phyloP scores from a whole-genome alignment of 176 grass and related monocot species.

The Metroxylon sagu region DNA sequence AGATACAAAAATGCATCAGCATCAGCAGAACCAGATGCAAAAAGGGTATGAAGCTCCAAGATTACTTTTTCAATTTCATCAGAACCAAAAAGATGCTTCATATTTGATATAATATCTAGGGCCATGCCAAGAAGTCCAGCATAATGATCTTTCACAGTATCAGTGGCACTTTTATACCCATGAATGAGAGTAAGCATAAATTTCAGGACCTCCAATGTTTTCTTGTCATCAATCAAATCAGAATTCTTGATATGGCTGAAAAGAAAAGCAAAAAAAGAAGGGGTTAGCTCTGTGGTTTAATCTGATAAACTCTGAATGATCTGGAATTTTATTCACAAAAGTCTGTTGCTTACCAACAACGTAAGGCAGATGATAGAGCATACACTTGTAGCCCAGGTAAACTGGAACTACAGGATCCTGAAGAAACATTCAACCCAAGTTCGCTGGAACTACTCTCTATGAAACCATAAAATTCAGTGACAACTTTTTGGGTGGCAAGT shows the following conservation, averaged over 20 bases:
- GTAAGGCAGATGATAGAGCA: slow-evolving; percentile 72
- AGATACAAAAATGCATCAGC: slow-evolving; percentile 38
- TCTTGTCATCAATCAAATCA: slow-evolving; percentile 39
- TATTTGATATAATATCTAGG: slow-evolving; percentile 63
- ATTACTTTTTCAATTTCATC: slow-evolving; percentile 58
- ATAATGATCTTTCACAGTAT: slow-evolving; percentile 32
- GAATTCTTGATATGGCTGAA: slow-evolving; percentile 51
- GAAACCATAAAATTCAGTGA: slow-evolving; percentile 48
- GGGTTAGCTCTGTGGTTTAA: slow-evolving; percentile 10
- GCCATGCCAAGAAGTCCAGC: slow-evolving; percentile 53
- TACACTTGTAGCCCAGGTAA: slow-evolving; percentile 58
- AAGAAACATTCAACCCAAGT: slow-evolving; percentile 22
- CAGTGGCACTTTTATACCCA: slow-evolving; percentile 38
- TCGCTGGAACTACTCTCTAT: slow-evolving; percentile 50
- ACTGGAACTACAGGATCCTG: slow-evolving; percentile 16
- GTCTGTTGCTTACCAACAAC: slow-evolving; percentile 43
- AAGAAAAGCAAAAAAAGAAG: not conserved
- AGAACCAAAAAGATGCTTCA: slow-evolving; percentile 45
- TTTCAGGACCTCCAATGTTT: slow-evolving; percentile 41
- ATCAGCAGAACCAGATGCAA: slow-evolving; percentile 27
- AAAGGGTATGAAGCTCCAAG: slow-evolving; percentile 42
- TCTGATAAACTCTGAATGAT: not conserved
- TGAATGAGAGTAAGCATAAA: slow-evolving; percentile 51
- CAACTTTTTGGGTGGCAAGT: slow-evolving; percentile 49
- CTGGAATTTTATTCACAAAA: not conserved